These are phyloP conservation scores for Pyrus betulifolia DNA, from an alignment of 306 rosid genomes.

Conservation along the genomic window DNA sequence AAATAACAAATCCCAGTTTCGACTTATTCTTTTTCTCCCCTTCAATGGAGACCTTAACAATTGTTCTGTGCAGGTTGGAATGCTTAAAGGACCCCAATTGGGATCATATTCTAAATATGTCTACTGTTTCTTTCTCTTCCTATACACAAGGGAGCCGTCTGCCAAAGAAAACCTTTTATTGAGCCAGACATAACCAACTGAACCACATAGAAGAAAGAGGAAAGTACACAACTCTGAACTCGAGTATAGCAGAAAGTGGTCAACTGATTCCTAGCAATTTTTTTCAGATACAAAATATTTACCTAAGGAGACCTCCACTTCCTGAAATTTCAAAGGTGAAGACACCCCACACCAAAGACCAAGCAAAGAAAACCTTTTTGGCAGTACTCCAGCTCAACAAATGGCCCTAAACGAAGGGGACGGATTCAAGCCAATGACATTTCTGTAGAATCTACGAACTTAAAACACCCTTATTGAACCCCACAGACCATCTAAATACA, in stretches of 20 bases:
- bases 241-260: background rate
- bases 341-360: background rate
- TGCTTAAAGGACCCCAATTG: background rate
- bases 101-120: background rate
- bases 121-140: background rate
- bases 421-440: background rate
- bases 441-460: background rate
- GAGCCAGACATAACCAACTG: background rate
- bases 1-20: background rate
- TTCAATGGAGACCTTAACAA: background rate
- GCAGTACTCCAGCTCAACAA: background rate
- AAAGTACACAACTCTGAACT: background rate
- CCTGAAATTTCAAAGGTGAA: background rate
- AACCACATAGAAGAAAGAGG: background rate
- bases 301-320: background rate
- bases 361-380: background rate
- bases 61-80: background rate
- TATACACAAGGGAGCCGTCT: background rate
- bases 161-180: background rate
- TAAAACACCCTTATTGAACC: background rate
- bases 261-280: background rate
- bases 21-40: background rate
- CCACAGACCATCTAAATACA: background rate
- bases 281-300: background rate
- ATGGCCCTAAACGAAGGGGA: background rate